Base-by-base conservation (phyloP, 176 grass and related monocot species). In the Oryza nivara region DNA sequence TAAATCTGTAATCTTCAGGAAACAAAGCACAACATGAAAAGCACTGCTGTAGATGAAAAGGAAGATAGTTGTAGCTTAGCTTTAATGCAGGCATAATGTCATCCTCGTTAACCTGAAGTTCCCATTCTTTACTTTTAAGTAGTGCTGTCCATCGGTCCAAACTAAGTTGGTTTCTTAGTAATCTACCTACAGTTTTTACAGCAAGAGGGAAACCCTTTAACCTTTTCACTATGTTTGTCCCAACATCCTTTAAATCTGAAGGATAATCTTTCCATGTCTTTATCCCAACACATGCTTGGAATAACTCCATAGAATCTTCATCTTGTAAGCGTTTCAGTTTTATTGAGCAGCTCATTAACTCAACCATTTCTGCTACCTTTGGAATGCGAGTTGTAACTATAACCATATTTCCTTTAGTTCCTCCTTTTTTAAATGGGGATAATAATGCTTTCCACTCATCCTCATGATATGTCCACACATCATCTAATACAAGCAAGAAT, bases 51-150 rank as follows among this genome's bases (percentile, higher is more conserved):
- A 89, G 67, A 49, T 83, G 73, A 14, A 73, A 75, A 44, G 90
- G 72, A 4, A 89, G 83, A 56, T 78, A 64, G 0, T 69, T 28
- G 26, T 83, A 92, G 52, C 90, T 86, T 9, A 89, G 30, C 73
- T 70, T 82, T 20, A 92, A 32, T 16, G 63, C 88, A 15, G 77
- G 77, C 88, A 90, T 90, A 22, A 86, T 90, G 0, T 83, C 88
- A 77, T 65, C 2, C 0, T n/a, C 19, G 0, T 0, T 9, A 1
- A 2, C 7, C 3, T 71, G 22, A 22, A 2, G 9, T 34, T 34
- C 3, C 32, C 32, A 34, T 34, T 34, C 32, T 26, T 36, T 78
- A 49, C 84, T 79, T 0, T 82, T 56, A 3, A 35, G 1, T 34
- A 34, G 2, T 15, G 73, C 13, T 25, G 3, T 65, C 84, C 67